Evolutionary conservation across 1,284 basidiomycete species (phyloP).

Genomic region (Coniferiporia weirii): DNA sequence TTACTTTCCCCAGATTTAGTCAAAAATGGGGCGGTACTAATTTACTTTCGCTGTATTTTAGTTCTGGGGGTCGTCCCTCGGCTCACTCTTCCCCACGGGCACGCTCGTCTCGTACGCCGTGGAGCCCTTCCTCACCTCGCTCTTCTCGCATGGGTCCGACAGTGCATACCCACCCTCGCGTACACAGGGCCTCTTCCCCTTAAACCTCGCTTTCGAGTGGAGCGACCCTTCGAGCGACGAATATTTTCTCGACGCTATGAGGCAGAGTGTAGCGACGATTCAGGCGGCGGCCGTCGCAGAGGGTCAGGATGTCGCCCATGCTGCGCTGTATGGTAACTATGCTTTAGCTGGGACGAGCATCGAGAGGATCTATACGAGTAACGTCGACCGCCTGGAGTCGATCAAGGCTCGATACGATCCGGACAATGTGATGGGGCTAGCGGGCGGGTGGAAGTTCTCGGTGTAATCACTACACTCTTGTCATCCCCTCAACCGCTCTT

Average conservation of each 20-base stretch:
- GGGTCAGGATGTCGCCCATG: slow-evolving; percentile 38
- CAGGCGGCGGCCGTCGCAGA: slow-evolving; percentile 33
- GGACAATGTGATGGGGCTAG: slow-evolving; percentile 22
- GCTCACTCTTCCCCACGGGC: slow-evolving; percentile 24
- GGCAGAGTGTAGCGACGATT: slow-evolving; percentile 35
- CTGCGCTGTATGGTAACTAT: slow-evolving; percentile 48
- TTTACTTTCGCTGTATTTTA: slow-evolving; percentile 6
- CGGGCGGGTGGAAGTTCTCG: slow-evolving; percentile 24
- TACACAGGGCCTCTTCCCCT: slow-evolving; percentile 34
- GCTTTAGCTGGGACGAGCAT: slow-evolving; percentile 44
- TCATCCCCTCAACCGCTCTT: too few species aligned
- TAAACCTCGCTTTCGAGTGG: slow-evolving; percentile 49
- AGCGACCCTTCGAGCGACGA: slow-evolving; percentile 29
- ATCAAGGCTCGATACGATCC: slow-evolving; percentile 22
- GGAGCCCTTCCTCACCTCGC: slow-evolving; percentile 47
- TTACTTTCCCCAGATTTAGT: background rate
- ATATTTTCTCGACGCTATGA: slow-evolving; percentile 34
- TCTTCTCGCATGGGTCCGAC: slow-evolving; percentile 36
- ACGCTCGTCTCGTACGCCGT: slow-evolving; percentile 45
- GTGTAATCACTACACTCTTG: too few species aligned
- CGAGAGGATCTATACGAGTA: slow-evolving; percentile 34
- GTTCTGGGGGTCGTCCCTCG: slow-evolving; percentile 35
- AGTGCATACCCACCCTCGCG: slow-evolving; percentile 31
- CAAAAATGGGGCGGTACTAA: background rate
- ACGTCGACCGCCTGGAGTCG: slow-evolving; percentile 19